phyloP scores from a whole-genome alignment of 805 yeast genomes.

The Saccharomycopsis sp. region DNA sequence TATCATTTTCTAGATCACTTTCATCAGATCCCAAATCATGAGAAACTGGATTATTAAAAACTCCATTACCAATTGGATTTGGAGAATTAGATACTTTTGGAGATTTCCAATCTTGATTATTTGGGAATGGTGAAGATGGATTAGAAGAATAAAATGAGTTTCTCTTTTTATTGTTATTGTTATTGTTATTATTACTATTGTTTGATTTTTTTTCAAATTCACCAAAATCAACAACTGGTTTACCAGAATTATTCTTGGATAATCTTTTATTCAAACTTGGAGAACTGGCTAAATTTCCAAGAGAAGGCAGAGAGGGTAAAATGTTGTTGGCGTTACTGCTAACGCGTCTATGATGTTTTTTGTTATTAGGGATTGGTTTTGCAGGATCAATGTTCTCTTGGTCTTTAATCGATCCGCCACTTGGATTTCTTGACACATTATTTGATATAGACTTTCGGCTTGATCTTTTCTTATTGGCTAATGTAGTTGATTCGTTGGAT shows the following conservation, averaged over 20 bases:
- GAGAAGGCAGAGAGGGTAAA: no score
- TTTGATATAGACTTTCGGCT: no score
- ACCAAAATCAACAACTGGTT: conserved; percentile 14
- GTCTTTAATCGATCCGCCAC: no score
- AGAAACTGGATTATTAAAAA: background rate
- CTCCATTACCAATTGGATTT: background rate
- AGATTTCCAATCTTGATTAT: conserved; percentile 8
- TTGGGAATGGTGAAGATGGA: background rate
- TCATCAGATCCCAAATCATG: conserved; percentile 1
- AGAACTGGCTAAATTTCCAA: no score
- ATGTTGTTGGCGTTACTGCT: no score
- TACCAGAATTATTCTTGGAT: conserved; percentile 12
- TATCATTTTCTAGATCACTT: background rate
- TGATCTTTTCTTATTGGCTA: no score
- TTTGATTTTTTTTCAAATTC: conserved; percentile 14
- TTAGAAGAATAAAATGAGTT: background rate
- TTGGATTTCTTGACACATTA: no score
- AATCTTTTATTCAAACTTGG: no score
- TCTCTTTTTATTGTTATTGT: conserved; percentile 1
- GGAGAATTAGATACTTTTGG: background rate
- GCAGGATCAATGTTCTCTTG: conserved; percentile 14
- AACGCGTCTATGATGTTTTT: no score
- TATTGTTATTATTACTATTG: no score
- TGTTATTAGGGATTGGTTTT: background rate
- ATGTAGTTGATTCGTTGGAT: no score